Evolutionary conservation across 805 yeast genomes (phyloP).

Genomic region (Ascoidea asiatica): DNA sequence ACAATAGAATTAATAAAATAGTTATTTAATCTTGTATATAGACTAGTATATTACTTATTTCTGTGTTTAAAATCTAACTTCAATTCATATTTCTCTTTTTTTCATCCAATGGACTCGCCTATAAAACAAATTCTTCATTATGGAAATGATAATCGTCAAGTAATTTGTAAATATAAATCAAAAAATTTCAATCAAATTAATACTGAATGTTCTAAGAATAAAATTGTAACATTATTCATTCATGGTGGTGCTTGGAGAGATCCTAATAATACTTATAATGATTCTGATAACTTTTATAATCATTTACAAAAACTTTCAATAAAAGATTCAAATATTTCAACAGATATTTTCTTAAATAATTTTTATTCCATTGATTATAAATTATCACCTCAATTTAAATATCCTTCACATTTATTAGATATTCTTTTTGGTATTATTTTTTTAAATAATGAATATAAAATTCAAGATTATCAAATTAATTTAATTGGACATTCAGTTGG

Average conservation of each 20-base stretch:
- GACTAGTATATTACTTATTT: too few relatives aligned
- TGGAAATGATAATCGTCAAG: background rate
- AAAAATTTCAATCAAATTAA: background rate
- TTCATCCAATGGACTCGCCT: too few relatives aligned
- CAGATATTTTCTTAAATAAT: constrained; percentile 6
- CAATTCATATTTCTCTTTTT: too few relatives aligned
- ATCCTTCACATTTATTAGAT: constrained; percentile 52
- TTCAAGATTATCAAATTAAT: constrained; percentile 16
- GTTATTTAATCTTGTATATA: too few relatives aligned
- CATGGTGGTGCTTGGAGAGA: constrained; percentile 93
- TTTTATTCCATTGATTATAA: constrained; percentile 47
- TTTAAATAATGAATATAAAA: constrained; percentile 11
- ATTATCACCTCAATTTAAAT: constrained; percentile 44
- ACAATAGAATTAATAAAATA: too few relatives aligned
- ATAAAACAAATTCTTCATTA: background rate
- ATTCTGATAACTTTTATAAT: constrained; percentile 25
- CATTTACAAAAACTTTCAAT: background rate
- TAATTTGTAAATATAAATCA: background rate
- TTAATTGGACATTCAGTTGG: constrained; percentile 76
- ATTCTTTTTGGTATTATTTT: constrained; percentile 28
- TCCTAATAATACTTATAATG: constrained; percentile 43
- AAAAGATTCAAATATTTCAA: background rate
- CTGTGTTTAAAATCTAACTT: too few relatives aligned
- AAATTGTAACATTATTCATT: constrained; percentile 34
- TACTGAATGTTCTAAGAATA: background rate